These are phyloP conservation scores for Pythium sukuiense DNA, from an alignment of 352 stramenopile species.

Conservation along the genomic window DNA sequence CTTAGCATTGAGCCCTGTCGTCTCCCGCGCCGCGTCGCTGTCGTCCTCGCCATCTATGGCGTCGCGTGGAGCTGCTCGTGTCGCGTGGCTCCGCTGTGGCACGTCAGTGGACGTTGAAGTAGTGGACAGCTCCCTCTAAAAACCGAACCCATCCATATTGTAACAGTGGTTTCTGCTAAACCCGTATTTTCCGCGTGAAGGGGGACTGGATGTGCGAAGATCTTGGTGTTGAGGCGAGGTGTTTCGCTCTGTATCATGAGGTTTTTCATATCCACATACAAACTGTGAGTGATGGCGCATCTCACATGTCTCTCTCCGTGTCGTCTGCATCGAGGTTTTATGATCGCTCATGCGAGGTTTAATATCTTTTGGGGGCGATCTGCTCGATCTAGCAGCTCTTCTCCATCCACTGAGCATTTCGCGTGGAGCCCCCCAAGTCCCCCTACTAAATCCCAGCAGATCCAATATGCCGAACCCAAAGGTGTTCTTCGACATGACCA, in stretches of 20 bases:
- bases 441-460: slow-evolving; percentile 5
- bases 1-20: slow-evolving; percentile 29
- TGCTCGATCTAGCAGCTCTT: slow-evolving; percentile 3
- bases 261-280: slow-evolving; percentile 9
- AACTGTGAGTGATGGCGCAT: slow-evolving; percentile 14
- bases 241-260: slow-evolving; percentile 3
- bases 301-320: slow-evolving; percentile 7
- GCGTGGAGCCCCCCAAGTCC: slow-evolving; percentile 19
- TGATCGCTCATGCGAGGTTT: not conserved
- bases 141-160: not conserved
- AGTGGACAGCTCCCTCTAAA: not conserved
- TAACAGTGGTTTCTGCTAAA: slow-evolving; percentile 5
- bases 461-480: slow-evolving; percentile 81
- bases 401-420: slow-evolving; percentile 26
- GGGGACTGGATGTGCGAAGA: slow-evolving; percentile 26
- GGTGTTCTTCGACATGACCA: slow-evolving; percentile 98
- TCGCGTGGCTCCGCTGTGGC: slow-evolving; percentile 41
- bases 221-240: slow-evolving; percentile 18
- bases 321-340: slow-evolving; percentile 19
- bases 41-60: not conserved
- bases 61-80: slow-evolving; percentile 1
- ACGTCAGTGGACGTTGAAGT: slow-evolving; percentile 40
- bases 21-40: not conserved
- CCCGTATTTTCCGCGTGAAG: slow-evolving; percentile 2
- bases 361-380: slow-evolving; percentile 21